Percentiles rank a stretch among this genome's conserved stretches.
phyloP scores from a whole-genome alignment of 768 basidiomycete species.

The Lentinula guzmanii region DNA sequence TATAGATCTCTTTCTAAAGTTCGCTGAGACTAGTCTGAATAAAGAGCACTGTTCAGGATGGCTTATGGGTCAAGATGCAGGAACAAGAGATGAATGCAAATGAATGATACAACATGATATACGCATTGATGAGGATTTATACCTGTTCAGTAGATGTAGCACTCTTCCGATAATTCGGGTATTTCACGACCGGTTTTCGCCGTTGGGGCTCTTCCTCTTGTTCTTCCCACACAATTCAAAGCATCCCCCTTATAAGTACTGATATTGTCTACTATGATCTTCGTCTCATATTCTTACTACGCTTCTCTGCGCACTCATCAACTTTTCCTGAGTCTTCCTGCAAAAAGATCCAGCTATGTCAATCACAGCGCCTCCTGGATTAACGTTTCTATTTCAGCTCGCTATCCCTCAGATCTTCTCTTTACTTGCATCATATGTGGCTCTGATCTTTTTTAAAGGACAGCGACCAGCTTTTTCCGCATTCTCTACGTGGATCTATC shows the following conservation, averaged over 20 bases:
- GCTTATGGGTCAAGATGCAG: constrained; percentile 29
- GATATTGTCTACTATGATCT: too few species aligned
- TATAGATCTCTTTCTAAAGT: constrained; percentile 7
- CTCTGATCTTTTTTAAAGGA: background rate
- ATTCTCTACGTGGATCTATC: background rate
- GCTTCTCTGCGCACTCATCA: background rate
- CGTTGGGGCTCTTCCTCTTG: too few species aligned
- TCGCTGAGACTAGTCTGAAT: background rate
- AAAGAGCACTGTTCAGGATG: constrained; percentile 18
- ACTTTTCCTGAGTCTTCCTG: background rate
- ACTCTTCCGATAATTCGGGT: too few species aligned
- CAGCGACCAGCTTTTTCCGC: background rate
- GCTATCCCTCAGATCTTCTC: background rate
- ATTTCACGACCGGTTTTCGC: too few species aligned
- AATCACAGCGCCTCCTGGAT: background rate
- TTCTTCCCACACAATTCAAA: too few species aligned
- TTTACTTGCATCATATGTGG: background rate
- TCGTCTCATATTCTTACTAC: background rate
- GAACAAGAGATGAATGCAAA: constrained; percentile 6
- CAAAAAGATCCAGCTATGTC: background rate
- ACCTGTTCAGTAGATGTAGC: too few species aligned
- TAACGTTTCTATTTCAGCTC: background rate
- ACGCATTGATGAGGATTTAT: background rate
- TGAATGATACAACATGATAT: background rate
- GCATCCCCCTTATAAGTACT: too few species aligned